Evolutionary conservation across 2,329 filamentous ascomycete genomes (phyloP), one percentile per base, ranked within the genome.

Genomic region (Hymenoscyphus repandus): DNA sequence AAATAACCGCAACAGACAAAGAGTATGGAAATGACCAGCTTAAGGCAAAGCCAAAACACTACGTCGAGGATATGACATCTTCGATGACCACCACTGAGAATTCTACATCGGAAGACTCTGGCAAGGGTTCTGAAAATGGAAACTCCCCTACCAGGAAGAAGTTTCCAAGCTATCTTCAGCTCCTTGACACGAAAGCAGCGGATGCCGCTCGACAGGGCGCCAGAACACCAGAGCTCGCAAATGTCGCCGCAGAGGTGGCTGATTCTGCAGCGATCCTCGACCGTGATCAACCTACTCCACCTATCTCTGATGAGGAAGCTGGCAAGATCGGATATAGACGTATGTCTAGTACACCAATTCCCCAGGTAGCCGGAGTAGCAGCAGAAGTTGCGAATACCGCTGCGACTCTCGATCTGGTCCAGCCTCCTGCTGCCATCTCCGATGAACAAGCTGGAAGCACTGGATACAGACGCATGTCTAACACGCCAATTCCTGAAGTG

Each of bases 351-450:
- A 71, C 71, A 3, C 70, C 71, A 3, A 70, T 72, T 42, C 62
- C 67, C 22, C 63, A 75, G 51, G 70, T 72, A 39, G 68, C 72
- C 10, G 62, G 62, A 5, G 72, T 69, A 6, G 72, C 73, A 5
- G 71, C 70, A 2, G 74, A 77, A 56, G 70, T 72, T 27, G 70
- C 71, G 22, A 68, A 74, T 49, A 68, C 67, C 27, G 72, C 74
- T 11, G 62, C 69, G 48, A 60, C 58, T 7, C 55, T 73, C 10
- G 71, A 74, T 50, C 37, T 48, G 9, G 54, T 62, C 17, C 50
- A 49, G 7, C 20, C 37, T 40, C 11, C 22, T n/a, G 22, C 7
- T 31, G 6, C 22, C 37, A 9, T 10, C 12, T n/a, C 41, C n/a
- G 9, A 9, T 31, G 27, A 30, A 10, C 5, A n/a, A n/a, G 20